Conservation (phyloP, 2,329 filamentous ascomycete genomes). For the Trichophyton simii region DNA sequence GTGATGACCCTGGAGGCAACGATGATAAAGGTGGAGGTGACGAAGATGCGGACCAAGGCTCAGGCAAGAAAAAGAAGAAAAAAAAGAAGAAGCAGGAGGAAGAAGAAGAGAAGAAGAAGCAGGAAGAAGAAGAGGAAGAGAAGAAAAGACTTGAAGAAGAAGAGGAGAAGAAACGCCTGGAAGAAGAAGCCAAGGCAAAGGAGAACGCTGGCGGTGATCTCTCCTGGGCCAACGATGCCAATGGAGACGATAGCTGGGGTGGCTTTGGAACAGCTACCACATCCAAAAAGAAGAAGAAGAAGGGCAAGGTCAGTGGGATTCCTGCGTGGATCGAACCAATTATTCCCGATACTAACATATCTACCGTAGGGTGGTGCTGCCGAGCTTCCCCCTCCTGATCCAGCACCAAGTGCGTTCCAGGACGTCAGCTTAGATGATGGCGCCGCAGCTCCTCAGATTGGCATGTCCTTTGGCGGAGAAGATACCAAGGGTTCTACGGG, state of each 20-base stretch:
- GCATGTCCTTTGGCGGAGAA: conserved; percentile 43
- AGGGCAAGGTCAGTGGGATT: conserved; percentile 23
- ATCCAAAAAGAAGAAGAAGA: conserved; percentile 44
- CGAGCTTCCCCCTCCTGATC: conserved; percentile 24
- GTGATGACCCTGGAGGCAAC: background rate
- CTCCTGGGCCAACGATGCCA: conserved; percentile 35
- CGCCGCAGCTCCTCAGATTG: conserved; percentile 39
- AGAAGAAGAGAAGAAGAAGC: conserved; percentile 8
- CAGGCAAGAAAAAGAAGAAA: conserved; percentile 11
- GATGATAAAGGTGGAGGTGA: conserved; percentile 4
- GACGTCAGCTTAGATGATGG: conserved; percentile 55
- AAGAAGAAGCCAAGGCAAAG: conserved; percentile 18
- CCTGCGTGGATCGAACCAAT: background rate
- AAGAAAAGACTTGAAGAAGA: conserved; percentile 16
- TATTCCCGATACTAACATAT: background rate
- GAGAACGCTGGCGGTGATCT: conserved; percentile 21
- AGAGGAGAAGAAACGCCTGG: conserved; percentile 25
- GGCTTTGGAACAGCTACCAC: conserved; percentile 38
- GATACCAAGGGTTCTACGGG: conserved; percentile 29
- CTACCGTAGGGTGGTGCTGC: conserved; percentile 9
- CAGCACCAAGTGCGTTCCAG: conserved; percentile 45
- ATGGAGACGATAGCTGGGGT: conserved; percentile 36
- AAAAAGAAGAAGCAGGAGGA: conserved; percentile 13
- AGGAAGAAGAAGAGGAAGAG: conserved; percentile 17
- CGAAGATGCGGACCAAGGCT: background rate